These are phyloP conservation scores for Neonectria neomacrospora DNA, from an alignment of 2,329 filamentous ascomycete species.

Conservation along the genomic window DNA sequence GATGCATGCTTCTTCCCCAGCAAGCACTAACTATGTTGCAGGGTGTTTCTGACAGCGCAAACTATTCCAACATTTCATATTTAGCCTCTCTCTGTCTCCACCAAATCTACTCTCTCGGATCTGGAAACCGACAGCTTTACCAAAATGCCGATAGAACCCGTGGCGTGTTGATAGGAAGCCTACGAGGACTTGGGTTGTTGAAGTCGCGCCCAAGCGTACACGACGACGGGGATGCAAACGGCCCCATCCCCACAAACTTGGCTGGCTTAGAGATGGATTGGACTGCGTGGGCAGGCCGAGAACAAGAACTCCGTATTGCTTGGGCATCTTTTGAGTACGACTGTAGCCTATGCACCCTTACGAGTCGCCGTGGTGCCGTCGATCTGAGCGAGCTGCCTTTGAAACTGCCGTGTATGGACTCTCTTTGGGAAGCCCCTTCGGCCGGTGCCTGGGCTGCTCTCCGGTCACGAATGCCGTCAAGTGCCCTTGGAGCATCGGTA, in stretches of 20 bases:
- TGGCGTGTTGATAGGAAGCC: conserved; percentile 43
- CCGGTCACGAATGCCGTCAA: conserved; percentile 19
- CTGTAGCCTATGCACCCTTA: conserved; percentile 47
- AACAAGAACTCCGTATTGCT: conserved; percentile 41
- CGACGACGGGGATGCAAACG: conserved; percentile 13
- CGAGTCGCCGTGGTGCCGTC: conserved; percentile 43
- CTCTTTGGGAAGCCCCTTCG: conserved; percentile 46
- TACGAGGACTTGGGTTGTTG: conserved; percentile 45
- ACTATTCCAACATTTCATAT: conserved; percentile 43
- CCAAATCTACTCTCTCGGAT: conserved; percentile 48
- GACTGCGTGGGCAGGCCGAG: conserved; percentile 40
- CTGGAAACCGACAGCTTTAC: conserved; percentile 46
- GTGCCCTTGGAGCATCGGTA: conserved; percentile 19
- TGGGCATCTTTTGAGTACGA: conserved; percentile 50
- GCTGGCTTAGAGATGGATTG: conserved; percentile 33
- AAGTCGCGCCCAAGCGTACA: conserved; percentile 29
- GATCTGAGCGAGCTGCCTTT: conserved; percentile 45
- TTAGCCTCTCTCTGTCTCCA: conserved; percentile 46
- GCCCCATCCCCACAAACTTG: background rate
- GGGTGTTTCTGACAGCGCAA: conserved; percentile 39
- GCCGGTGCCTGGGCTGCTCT: conserved; percentile 44
- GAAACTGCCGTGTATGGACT: conserved; percentile 44
- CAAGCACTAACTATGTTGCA: conserved; percentile 7
- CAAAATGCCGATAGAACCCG: conserved; percentile 45
- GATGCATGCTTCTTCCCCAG: background rate